A percentile compares a stretch with the other conserved stretches of the same genome.
phyloP scores from a whole-genome alignment of 164 flowering plant genomes.

The Dillenia suffruticosa region DNA sequence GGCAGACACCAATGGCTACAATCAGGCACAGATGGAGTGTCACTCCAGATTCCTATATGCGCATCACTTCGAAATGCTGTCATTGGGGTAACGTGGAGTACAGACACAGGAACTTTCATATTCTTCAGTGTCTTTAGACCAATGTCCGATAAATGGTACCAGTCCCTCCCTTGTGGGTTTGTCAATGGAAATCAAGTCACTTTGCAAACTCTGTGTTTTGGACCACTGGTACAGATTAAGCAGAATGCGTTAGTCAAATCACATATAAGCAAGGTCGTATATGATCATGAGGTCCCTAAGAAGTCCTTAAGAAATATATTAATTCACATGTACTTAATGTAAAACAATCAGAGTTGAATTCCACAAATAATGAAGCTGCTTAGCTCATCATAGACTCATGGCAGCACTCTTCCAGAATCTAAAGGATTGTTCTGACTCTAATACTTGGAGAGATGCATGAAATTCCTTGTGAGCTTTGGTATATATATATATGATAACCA shows the following conservation, averaged over 20 bases:
- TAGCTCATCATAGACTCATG: no score
- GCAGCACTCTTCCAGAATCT: neutral
- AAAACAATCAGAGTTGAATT: no score
- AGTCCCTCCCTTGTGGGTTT: slow-evolving; percentile 32
- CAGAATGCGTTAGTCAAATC: no score
- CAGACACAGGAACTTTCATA: slow-evolving; percentile 50
- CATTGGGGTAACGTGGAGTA: slow-evolving; percentile 66
- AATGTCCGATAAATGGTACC: slow-evolving; percentile 42
- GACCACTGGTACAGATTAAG: slow-evolving; percentile 29
- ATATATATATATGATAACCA: neutral
- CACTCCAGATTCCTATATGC: slow-evolving; percentile 80
- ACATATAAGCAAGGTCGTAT: no score
- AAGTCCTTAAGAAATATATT: no score
- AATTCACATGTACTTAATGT: no score
- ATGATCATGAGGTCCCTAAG: no score
- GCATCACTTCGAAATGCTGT: slow-evolving; percentile 73
- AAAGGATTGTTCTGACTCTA: neutral
- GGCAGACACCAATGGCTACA: slow-evolving; percentile 99
- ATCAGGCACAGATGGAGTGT: slow-evolving; percentile 61
- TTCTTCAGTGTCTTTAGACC: slow-evolving; percentile 40
- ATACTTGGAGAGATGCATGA: neutral
- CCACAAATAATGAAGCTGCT: no score
- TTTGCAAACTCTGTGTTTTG: slow-evolving; percentile 32
- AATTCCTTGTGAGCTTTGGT: neutral
- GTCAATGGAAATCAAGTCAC: slow-evolving; percentile 47